Evolutionary conservation across 2,329 filamentous ascomycete genomes (phyloP).

Genomic region (Botrytis paeoniae): DNA sequence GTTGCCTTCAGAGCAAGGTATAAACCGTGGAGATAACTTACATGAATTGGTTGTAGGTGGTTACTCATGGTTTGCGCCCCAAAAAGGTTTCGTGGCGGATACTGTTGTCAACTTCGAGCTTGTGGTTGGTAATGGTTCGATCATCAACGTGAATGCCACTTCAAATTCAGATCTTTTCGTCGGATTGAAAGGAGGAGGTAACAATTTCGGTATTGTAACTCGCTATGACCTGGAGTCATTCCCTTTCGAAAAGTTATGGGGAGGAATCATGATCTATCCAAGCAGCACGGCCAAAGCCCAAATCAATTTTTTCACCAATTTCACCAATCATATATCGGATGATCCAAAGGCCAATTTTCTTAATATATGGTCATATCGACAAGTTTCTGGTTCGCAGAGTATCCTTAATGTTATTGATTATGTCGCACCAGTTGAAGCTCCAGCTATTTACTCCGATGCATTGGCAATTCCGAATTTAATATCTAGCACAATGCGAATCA

Average conservation of each 20-base stretch:
- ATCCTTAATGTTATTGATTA: background rate
- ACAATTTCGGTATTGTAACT: conserved; percentile 19
- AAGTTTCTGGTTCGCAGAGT: background rate
- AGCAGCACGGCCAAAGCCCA: background rate
- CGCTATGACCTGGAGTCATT: conserved; percentile 1
- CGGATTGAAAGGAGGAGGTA: conserved; percentile 20
- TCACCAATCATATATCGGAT: background rate
- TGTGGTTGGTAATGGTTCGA: background rate
- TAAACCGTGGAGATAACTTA: background rate
- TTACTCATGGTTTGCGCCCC: background rate
- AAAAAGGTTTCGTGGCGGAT: background rate
- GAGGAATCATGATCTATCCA: background rate
- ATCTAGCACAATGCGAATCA: conserved; percentile 20
- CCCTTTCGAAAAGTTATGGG: background rate
- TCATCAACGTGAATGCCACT: conserved; percentile 21
- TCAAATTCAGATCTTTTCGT: conserved; percentile 18
- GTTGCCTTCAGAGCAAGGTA: background rate
- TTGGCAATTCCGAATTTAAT: conserved; percentile 14
- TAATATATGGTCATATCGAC: background rate
- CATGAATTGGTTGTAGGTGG: background rate
- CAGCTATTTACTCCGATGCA: background rate
- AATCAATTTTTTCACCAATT: background rate
- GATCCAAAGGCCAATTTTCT: background rate
- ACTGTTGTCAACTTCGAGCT: background rate
- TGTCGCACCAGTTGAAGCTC: background rate